Base-by-base conservation (phyloP, 2,329 filamentous ascomycete species). In the Colletotrichum neosansevieriae region DNA sequence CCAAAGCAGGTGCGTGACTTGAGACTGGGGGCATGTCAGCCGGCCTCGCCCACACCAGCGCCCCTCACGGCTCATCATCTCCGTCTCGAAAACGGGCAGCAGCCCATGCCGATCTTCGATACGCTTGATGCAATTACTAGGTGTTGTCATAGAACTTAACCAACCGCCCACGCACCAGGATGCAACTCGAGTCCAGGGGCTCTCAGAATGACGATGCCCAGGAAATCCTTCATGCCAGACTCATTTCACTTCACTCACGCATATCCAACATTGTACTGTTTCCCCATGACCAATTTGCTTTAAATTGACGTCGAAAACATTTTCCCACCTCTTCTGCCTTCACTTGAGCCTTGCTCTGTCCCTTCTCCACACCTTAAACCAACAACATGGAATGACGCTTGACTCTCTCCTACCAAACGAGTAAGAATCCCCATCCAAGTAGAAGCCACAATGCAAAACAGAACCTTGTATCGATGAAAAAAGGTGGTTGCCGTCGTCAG, bases 391-490 rank as follows among this genome's bases (percentile, higher is more conserved):
- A 21, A 45, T 49, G 32, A 45, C 38, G 51, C 51, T 53, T 21
- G 32, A 40, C 29, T 38, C 47, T 56, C 49, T 66, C 36, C 54
- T 60, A 47, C 65, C 42, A 60, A 34, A 19, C 34, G 34, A 45
- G 56, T 32, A 24, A 66, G 19, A 56, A 66, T 19, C 34, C 40
- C 38, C 61, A 60, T 66, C 66, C 66, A 69, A 69, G 54, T 66
- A 49, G 53, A 65, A 38, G 42, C 56, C 38, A 69, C 49, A 58
- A 64, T 59, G 53, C 63, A 63, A 69, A 61, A 63, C 32, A 63
- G 44, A 53, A 67, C 44, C 57, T 50, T 51, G 29, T 51, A 38
- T 58, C 53, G 19, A 51, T 53, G 63, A 47, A 45, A 57, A 29
- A 53, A 57, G 17, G 29, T 38, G 58, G 50, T 29, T 57, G 44